Conservation (phyloP, 2,329 filamentous ascomycete species). For the Dactylellina parvicollis region DNA sequence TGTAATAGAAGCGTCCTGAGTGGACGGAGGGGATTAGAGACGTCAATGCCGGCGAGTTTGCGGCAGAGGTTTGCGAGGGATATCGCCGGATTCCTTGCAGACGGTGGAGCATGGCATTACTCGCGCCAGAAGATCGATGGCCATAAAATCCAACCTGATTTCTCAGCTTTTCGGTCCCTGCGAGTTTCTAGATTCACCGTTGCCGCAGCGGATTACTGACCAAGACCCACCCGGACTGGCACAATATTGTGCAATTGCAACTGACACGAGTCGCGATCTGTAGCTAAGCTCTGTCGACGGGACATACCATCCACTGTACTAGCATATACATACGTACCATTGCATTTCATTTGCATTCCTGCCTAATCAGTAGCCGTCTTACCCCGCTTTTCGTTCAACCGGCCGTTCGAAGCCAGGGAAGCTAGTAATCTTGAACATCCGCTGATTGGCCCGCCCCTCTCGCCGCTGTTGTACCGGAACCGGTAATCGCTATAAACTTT, state of each 20-base stretch:
- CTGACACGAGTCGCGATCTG: constrained; percentile 19
- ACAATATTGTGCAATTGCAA: too few relatives aligned
- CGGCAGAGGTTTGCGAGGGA: constrained; percentile 54
- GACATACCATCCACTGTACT: too few relatives aligned
- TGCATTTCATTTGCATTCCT: background rate
- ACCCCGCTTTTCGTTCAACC: constrained; percentile 48
- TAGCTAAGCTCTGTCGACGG: too few relatives aligned
- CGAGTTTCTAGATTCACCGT: constrained; percentile 31
- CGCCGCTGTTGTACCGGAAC: constrained; percentile 23
- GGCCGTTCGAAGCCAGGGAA: constrained; percentile 4
- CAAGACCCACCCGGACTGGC: too few relatives aligned
- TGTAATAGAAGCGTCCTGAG: constrained; percentile 42
- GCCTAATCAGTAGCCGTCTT: constrained; percentile 11
- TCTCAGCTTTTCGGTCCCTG: constrained; percentile 16
- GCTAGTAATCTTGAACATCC: constrained; percentile 21
- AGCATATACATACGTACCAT: too few relatives aligned
- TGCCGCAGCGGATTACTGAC: constrained; percentile 35
- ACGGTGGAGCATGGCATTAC: constrained; percentile 52
- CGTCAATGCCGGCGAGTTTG: constrained; percentile 50
- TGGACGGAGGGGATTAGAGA: constrained; percentile 46
- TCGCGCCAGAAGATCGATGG: constrained; percentile 33
- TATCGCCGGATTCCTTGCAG: constrained; percentile 53
- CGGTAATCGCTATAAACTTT: constrained; percentile 30
- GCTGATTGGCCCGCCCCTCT: constrained; percentile 31
- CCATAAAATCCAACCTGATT: background rate